Base-by-base conservation (phyloP, 768 basidiomycete genomes). In the Panaeolus cyanescens region DNA sequence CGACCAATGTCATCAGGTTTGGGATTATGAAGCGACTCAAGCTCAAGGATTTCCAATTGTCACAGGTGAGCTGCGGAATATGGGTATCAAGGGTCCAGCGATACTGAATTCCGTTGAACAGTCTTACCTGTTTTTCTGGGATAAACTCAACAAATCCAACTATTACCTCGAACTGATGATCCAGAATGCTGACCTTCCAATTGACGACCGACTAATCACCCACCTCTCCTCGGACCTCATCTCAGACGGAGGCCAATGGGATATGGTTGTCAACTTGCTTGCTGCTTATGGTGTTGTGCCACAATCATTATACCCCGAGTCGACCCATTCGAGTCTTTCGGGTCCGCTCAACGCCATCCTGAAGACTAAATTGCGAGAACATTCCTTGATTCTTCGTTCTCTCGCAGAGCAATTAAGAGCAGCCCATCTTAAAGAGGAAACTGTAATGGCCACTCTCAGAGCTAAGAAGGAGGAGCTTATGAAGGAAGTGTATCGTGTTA, bases 101-200 rank as follows among this genome's bases (percentile, higher is more conserved):
- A 30, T 17, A 42, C 13, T 32, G 19, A 55, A 66, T 32, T 5
- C 61, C 17, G 33, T 22, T 37, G 20, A 39, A 5, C 53, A 93
- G 90, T 86, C 87, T 2, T 96, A 96, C 74, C 82, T 96, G 30
- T 96, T 95, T 83, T 96, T 98, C 83, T 96, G 90, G 83, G 96
- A 99, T 77, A 95, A 96, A 75, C 85, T 98, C 55, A 94, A 96
- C 81, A 93, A 97, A 77, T 79, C 88, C 53, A 95, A 96, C 77
- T 95, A 92, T 76, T 96, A 91, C 74, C 88, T 97, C 17, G 96
- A 97, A 75, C 82, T 90, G 37, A 85, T 90, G 54, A 92, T 98
- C 66, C 81, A 96, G 74, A 83, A 91, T 58, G 88, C 88, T 0
- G 87, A 92, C 64, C 82, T 87, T 37, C 89, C 92, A 0, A 75